Conservation (phyloP, 2,329 filamentous ascomycete species). For the Thielaviopsis ethacetica region DNA sequence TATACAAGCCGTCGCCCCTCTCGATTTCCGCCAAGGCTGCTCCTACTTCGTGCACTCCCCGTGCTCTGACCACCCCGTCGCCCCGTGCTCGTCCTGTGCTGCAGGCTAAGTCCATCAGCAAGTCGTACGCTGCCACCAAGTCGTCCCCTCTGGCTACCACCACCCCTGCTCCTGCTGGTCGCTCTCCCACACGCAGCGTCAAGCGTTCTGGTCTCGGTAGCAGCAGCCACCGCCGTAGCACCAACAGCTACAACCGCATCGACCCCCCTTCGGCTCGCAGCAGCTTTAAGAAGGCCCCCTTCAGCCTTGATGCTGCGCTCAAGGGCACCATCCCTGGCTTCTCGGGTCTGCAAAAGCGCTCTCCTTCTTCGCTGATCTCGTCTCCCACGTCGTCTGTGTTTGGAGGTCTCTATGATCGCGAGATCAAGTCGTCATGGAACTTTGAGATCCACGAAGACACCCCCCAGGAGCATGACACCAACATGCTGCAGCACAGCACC, state of each 20-base stretch:
- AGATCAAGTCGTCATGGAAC: slow-evolving; percentile 56
- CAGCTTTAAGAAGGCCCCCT: slow-evolving; percentile 41
- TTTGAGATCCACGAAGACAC: slow-evolving; percentile 94
- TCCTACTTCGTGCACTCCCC: slow-evolving; percentile 20
- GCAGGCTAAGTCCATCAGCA: slow-evolving; percentile 34
- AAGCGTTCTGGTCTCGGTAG: slow-evolving; percentile 55
- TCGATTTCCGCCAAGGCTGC: slow-evolving; percentile 13
- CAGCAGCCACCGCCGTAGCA: slow-evolving; percentile 40
- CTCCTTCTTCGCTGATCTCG: slow-evolving; percentile 10
- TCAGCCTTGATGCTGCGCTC: slow-evolving; percentile 72
- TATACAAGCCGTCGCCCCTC: slow-evolving; percentile 30
- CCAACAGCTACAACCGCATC: slow-evolving; percentile 49
- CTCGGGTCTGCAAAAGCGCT: slow-evolving; percentile 23
- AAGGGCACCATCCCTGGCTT: slow-evolving; percentile 57
- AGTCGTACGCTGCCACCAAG: slow-evolving; percentile 27
- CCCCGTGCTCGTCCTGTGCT: slow-evolving; percentile 28
- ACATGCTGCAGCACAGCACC: slow-evolving; percentile 81
- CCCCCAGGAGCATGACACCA: slow-evolving; percentile 77
- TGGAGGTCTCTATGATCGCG: slow-evolving; percentile 24
- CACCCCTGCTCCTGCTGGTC: slow-evolving; percentile 52
- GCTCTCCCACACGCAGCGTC: slow-evolving; percentile 51
- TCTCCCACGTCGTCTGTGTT: slow-evolving; percentile 19
- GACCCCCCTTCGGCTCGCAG: slow-evolving; percentile 49
- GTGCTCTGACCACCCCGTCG: slow-evolving; percentile 16
- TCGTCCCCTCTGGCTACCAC: slow-evolving; percentile 29